Evolutionary conservation across 2,329 filamentous ascomycete genomes (phyloP).

Genomic region (Immersiporthe knoxdaviesiana): DNA sequence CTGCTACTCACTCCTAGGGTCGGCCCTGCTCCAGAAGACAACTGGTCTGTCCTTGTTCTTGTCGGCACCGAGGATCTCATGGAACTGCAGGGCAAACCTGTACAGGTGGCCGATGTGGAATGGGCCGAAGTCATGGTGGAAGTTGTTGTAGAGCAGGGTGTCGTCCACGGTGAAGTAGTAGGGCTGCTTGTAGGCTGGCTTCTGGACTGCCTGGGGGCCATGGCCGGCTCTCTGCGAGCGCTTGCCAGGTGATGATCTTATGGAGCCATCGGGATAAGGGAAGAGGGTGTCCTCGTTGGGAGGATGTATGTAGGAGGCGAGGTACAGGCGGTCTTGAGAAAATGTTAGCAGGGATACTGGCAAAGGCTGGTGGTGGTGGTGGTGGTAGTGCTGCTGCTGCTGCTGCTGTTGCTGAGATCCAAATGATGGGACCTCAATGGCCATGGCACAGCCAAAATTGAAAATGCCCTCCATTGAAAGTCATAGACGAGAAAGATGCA

Average conservation of each 20-base stretch:
- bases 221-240: constrained; percentile 68
- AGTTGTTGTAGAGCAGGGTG: constrained; percentile 92
- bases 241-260: constrained; percentile 77
- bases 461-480: neutral
- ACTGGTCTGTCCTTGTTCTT: constrained; percentile 88
- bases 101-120: constrained; percentile 97
- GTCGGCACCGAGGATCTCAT: constrained; percentile 89
- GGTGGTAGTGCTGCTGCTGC: too few species aligned
- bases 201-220: constrained; percentile 51
- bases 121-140: constrained; percentile 97
- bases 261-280: constrained; percentile 68
- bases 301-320: constrained; percentile 85
- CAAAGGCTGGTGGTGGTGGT: constrained; percentile 32
- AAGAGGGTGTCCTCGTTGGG: constrained; percentile 84
- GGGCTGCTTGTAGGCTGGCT: constrained; percentile 63
- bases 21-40: constrained; percentile 93
- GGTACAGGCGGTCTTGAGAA: constrained; percentile 81
- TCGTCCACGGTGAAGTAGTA: constrained; percentile 97
- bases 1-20: constrained; percentile 76
- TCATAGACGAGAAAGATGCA: constrained; percentile 12
- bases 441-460: neutral
- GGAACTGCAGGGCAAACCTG: constrained; percentile 92
- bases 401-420: constrained; percentile 30
- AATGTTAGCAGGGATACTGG: constrained; percentile 44
- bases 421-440: constrained; percentile 4